These are phyloP conservation scores for Heliamphora pulchella DNA, from an alignment of 179 eudicot genomes.

Conservation along the genomic window DNA sequence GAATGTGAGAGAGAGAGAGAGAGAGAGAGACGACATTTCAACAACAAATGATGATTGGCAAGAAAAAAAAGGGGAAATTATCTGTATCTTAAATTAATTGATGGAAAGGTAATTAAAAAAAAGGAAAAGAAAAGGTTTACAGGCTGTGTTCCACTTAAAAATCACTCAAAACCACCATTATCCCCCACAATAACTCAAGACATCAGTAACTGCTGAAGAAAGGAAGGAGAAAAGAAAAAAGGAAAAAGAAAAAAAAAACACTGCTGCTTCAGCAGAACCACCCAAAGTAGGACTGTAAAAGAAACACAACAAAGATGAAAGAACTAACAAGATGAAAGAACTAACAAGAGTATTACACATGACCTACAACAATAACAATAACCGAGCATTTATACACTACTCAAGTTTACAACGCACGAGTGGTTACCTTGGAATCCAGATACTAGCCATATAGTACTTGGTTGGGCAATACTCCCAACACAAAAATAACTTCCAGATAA, in stretches of 20 bases:
- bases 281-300: background rate
- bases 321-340: background rate
- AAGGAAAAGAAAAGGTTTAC: background rate
- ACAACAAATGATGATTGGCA: background rate
- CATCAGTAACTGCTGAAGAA: background rate
- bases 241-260: too few relatives aligned
- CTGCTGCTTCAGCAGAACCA: constrained; percentile 1
- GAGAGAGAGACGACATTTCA: background rate
- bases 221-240: background rate
- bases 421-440: background rate
- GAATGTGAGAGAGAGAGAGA: background rate
- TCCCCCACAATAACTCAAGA: background rate
- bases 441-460: background rate
- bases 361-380: background rate
- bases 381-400: background rate
- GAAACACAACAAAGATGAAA: background rate
- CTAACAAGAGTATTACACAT: background rate
- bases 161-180: constrained; percentile 8
- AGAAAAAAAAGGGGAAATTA: background rate
- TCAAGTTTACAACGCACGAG: constrained; percentile 8
- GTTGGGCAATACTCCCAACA: background rate
- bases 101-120: background rate
- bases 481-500: background rate
- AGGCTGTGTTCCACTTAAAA: constrained; percentile 1
- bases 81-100: background rate